phyloP scores from a whole-genome alignment of 306 rosid species.

The Hippophae rhamnoides region DNA sequence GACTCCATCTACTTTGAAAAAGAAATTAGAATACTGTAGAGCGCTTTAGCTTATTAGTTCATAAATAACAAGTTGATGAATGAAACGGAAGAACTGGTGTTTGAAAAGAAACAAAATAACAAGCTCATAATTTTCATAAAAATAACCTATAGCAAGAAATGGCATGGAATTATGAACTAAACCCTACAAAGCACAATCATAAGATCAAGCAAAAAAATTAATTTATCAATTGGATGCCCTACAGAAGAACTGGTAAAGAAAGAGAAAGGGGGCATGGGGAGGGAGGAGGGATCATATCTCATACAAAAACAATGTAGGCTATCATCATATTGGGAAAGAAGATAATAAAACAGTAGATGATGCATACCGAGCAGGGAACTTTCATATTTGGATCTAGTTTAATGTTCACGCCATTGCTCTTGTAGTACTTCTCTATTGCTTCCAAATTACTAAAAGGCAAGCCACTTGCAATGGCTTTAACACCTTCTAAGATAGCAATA shows the following conservation, averaged over 20 bases:
- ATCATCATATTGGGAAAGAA: neutral
- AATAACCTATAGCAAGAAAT: too few relatives aligned
- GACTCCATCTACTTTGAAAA: neutral
- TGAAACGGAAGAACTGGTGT: too few relatives aligned
- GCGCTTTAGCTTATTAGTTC: neutral
- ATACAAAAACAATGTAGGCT: neutral
- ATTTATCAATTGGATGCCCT: neutral
- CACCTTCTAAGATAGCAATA: conserved; percentile 52
- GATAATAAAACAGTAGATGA: conserved; percentile 8
- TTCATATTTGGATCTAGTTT: conserved; percentile 65
- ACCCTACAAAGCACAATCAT: too few relatives aligned
- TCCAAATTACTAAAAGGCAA: conserved; percentile 53
- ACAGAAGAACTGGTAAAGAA: too few relatives aligned
- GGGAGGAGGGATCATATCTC: neutral
- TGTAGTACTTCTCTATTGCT: conserved; percentile 58
- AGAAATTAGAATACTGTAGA: neutral
- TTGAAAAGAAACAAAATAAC: too few relatives aligned
- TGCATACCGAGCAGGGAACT: conserved; percentile 87
- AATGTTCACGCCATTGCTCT: conserved; percentile 40
- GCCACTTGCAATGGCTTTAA: conserved; percentile 68
- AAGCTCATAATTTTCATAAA: too few relatives aligned
- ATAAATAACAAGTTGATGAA: too few relatives aligned
- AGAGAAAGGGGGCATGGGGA: too few relatives aligned
- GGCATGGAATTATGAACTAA: too few relatives aligned
- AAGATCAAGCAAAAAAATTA: neutral